Evolutionary conservation across 1,139 yeast species (phyloP), one percentile per base, ranked within the genome.

Genomic region (Geotrichum klebahnii): DNA sequence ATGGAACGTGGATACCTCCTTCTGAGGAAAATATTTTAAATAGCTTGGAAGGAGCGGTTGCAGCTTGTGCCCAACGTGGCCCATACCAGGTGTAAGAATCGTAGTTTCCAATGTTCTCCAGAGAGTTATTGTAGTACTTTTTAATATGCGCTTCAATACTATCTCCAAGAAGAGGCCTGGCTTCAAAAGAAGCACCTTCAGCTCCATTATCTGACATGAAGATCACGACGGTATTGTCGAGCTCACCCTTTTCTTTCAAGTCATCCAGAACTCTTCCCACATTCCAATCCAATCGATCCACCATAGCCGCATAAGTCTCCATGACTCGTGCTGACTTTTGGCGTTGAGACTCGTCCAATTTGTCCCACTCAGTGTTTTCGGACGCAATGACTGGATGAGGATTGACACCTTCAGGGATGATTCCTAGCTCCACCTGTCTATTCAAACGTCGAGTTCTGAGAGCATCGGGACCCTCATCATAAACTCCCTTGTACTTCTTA

Each of bases 31-130:
- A 77, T 67, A 67, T 68, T 57, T 78, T 78, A 61, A 71, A 76
- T 75, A 76, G 74, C 49, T 72, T 67, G 36, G 73, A 67, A 3
- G 82, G 82, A 2, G 81, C 79, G 16, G 82, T 78, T 4, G 81
- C 80, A n/a, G 82, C 82, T 56, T 78, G 82, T 0, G 82, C 82
- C 82, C 82, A 78, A 58, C 78, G 75, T 52, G 79, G 80, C 1
- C 78, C 75, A 55, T 78, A 79, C 70, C 74, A 75, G 6, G 71
- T 73, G 59, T 76, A 78, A 1, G 80, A 76, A 55, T 78, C 66
- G 42, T 58, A 56, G 33, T 69, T 70, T 3, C 82, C 82, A 52
- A 78, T 69, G 59, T 78, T 78, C 1, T 73, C 78, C 26, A 64
- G 61, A 1, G 66, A 52, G 57, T 78, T 78, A 60, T 77, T 64